phyloP scores from a whole-genome alignment of 2,329 filamentous ascomycete genomes.

The Microdochium paspali region DNA sequence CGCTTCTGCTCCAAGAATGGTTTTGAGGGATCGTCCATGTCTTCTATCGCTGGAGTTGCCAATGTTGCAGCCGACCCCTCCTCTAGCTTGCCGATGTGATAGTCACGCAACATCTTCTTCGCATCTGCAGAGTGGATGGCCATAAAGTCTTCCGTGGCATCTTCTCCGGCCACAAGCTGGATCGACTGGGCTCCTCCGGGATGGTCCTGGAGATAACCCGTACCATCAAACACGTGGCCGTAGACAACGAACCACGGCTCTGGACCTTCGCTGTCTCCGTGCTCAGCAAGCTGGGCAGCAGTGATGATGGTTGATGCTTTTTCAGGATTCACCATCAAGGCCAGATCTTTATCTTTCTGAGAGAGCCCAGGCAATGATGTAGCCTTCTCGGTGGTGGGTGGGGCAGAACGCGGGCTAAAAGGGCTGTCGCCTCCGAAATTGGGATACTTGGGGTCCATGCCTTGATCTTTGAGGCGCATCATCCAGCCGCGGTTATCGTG shows the following conservation, averaged over 20 bases:
- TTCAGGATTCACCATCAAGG: not conserved
- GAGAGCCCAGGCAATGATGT: conserved; percentile 60
- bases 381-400: conserved; percentile 39
- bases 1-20: conserved; percentile 59
- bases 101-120: conserved; percentile 78
- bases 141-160: conserved; percentile 82
- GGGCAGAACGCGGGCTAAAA: not conserved
- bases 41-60: not conserved
- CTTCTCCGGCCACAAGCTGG: conserved; percentile 68
- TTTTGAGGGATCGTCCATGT: not conserved
- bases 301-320: not conserved
- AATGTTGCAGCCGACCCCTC: not conserved
- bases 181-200: conserved; percentile 84
- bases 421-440: conserved; percentile 54
- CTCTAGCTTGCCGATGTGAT: conserved; percentile 69
- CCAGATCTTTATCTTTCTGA: conserved; percentile 50
- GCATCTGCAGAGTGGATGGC: conserved; percentile 90
- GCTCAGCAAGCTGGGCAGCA: not conserved
- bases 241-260: conserved; percentile 83
- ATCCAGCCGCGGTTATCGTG: conserved; percentile 81
- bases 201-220: conserved; percentile 68
- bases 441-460: conserved; percentile 71
- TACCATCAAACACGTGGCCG: conserved; percentile 84
- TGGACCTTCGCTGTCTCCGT: not conserved
- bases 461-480: conserved; percentile 77